A percentile compares a stretch with the other conserved stretches of the same genome.
Evolutionary conservation across 2,329 filamentous ascomycete genomes (phyloP).

Genomic region (Calonectria honghensis): DNA sequence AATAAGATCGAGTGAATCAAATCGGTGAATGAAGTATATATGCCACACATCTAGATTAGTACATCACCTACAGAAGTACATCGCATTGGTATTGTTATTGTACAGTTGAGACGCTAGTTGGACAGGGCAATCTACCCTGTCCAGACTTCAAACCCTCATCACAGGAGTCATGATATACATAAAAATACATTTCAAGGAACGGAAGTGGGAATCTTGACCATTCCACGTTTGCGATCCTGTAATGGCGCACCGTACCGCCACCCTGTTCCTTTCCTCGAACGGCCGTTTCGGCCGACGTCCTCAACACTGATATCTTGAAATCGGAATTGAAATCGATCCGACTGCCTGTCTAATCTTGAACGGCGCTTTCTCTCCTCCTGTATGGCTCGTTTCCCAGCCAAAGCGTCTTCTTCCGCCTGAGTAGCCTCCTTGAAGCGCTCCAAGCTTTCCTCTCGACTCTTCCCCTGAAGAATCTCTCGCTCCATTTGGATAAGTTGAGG

Average conservation of each 20-base stretch:
- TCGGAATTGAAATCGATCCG: conserved; percentile 77
- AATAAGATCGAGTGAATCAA: conserved; percentile 60
- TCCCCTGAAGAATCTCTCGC: conserved; percentile 64
- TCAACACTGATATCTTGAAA: conserved; percentile 77
- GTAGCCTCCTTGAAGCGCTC: conserved; percentile 65
- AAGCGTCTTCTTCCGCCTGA: conserved; percentile 64
- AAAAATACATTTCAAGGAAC: conserved; percentile 67
- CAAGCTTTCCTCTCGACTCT: conserved; percentile 60
- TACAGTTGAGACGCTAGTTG: conserved; percentile 51
- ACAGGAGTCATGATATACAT: conserved; percentile 43
- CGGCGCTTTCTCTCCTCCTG: conserved; percentile 61
- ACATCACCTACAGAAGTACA: conserved; percentile 48
- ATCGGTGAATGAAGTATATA: conserved; percentile 58
- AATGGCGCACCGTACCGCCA: conserved; percentile 79
- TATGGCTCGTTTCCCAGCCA: conserved; percentile 58
- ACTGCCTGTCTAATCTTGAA: conserved; percentile 64
- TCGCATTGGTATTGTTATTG: conserved; percentile 52
- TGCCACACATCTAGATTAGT: conserved; percentile 46
- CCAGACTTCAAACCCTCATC: conserved; percentile 30
- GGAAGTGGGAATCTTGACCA: conserved; percentile 80
- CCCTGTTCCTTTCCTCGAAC: conserved; percentile 71
- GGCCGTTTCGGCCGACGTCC: conserved; percentile 72
- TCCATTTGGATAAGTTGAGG: conserved; percentile 77
- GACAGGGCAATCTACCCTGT: conserved; percentile 32
- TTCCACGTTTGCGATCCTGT: conserved; percentile 77